Conservation (phyloP, 768 basidiomycete species). For the Tubosaeta sp. region DNA sequence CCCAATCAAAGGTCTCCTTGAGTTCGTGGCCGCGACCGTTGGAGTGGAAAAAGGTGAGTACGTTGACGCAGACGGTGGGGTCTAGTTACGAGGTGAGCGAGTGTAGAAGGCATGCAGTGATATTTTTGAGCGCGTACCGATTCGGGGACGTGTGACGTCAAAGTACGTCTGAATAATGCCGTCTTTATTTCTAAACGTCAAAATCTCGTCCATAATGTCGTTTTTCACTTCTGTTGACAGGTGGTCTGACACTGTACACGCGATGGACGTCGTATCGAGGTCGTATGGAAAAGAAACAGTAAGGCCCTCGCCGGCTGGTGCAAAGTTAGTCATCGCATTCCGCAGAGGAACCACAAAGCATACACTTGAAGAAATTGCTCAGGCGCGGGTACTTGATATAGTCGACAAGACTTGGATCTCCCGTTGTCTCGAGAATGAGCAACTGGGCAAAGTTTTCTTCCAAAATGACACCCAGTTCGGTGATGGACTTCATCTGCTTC, state of each 20-base stretch:
- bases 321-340: too few species aligned
- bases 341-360: not conserved
- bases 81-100: too few species aligned
- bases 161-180: slow-evolving; percentile 18
- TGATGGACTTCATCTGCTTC: slow-evolving; percentile 17
- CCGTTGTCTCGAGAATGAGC: slow-evolving; percentile 11
- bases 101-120: too few species aligned
- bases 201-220: slow-evolving; percentile 21
- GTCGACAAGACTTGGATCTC: too few species aligned
- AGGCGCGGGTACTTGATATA: slow-evolving; percentile 1
- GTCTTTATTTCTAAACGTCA: not conserved
- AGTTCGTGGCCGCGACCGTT: too few species aligned
- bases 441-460: slow-evolving; percentile 20
- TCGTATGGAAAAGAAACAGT: slow-evolving; percentile 13
- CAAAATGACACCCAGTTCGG: slow-evolving; percentile 8
- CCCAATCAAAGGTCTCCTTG: too few species aligned
- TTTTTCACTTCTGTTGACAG: slow-evolving; percentile 11
- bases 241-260: not conserved
- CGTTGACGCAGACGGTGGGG: too few species aligned
- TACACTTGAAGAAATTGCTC: slow-evolving; percentile 21
- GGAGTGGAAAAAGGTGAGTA: too few species aligned
- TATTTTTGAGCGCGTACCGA: slow-evolving; percentile 9
- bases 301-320: not conserved
- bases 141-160: slow-evolving; percentile 16
- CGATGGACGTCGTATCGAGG: slow-evolving; percentile 17